Evolutionary conservation across 495 filamentous ascomycete genomes (phyloP).

Genomic region (Cercophora newfieldiana): DNA sequence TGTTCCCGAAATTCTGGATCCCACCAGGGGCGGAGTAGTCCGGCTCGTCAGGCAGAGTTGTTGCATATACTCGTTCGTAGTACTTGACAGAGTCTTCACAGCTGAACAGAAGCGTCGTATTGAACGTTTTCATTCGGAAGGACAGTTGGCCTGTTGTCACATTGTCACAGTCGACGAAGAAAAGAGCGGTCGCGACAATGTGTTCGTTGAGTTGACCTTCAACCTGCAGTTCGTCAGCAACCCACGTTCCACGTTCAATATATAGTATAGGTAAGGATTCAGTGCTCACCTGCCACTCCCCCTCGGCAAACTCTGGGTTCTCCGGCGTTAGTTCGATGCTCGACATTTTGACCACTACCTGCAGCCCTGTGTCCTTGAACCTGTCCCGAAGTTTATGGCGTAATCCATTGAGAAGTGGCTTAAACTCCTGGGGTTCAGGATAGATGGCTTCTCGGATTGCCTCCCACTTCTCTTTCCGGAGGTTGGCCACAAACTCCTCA

Average conservation of each 20-base stretch:
- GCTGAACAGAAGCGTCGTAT: slow-evolving; percentile 11
- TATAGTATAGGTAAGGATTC: too few relatives aligned
- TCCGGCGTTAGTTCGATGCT: slow-evolving; percentile 63
- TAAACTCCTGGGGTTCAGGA: slow-evolving; percentile 14
- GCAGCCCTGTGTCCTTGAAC: slow-evolving; percentile 49
- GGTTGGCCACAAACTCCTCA: too few relatives aligned
- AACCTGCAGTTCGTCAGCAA: slow-evolving; percentile 43
- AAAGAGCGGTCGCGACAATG: slow-evolving; percentile 59
- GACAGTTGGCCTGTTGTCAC: slow-evolving; percentile 52
- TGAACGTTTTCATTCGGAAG: slow-evolving; percentile 53
- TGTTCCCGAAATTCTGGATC: slow-evolving; percentile 37
- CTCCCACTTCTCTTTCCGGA: slow-evolving; percentile 38
- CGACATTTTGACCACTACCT: slow-evolving; percentile 66
- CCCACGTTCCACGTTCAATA: too few relatives aligned
- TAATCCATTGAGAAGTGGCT: slow-evolving; percentile 36
- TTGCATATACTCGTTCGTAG: slow-evolving; percentile 19
- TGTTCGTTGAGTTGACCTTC: slow-evolving; percentile 61
- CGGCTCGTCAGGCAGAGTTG: slow-evolving; percentile 27
- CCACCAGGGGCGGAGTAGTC: not conserved
- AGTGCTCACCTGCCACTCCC: slow-evolving; percentile 48
- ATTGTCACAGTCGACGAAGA: slow-evolving; percentile 63
- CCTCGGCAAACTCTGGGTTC: slow-evolving; percentile 41
- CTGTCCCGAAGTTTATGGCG: slow-evolving; percentile 27
- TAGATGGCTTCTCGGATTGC: slow-evolving; percentile 33
- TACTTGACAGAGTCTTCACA: slow-evolving; percentile 26